Percentiles rank a stretch among this genome's conserved stretches.
Evolutionary conservation across 2,329 filamentous ascomycete genomes (phyloP).

Genomic region (Colletotrichum lini): DNA sequence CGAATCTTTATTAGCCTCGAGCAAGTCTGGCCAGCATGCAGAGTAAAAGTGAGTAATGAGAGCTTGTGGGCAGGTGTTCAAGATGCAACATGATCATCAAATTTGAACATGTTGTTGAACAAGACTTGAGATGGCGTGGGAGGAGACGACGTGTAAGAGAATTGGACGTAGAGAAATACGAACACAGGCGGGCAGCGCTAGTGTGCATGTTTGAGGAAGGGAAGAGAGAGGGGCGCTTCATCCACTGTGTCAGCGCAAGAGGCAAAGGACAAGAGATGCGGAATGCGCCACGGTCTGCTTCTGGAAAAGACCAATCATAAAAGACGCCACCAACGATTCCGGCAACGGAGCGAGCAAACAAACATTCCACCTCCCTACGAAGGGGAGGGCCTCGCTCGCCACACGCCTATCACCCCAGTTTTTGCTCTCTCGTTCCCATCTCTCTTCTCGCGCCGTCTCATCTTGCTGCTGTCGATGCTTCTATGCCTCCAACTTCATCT

Average conservation of each 20-base stretch:
- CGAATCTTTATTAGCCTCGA: not conserved
- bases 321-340: conserved; percentile 40
- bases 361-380: conserved; percentile 27
- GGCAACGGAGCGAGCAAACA: conserved; percentile 40
- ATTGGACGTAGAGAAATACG: not conserved
- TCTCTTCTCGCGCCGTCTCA: not conserved
- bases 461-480: not conserved
- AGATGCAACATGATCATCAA: not conserved
- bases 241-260: conserved; percentile 7
- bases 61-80: too few species aligned
- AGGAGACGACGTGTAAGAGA: not conserved
- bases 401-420: not conserved
- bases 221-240: not conserved
- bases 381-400: not conserved
- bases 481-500: not conserved
- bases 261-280: conserved; percentile 12
- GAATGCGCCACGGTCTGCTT: conserved; percentile 34
- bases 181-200: too few species aligned
- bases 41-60: not conserved
- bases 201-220: too few species aligned
- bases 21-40: conserved; percentile 1
- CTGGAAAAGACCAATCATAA: conserved; percentile 37
- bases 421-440: not conserved
- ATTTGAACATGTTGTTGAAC: not conserved
- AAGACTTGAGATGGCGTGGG: not conserved